Evolutionary conservation across 139 green algal species (phyloP), one percentile per base, ranked within the genome.

Genomic region (Pleodorina starrii): DNA sequence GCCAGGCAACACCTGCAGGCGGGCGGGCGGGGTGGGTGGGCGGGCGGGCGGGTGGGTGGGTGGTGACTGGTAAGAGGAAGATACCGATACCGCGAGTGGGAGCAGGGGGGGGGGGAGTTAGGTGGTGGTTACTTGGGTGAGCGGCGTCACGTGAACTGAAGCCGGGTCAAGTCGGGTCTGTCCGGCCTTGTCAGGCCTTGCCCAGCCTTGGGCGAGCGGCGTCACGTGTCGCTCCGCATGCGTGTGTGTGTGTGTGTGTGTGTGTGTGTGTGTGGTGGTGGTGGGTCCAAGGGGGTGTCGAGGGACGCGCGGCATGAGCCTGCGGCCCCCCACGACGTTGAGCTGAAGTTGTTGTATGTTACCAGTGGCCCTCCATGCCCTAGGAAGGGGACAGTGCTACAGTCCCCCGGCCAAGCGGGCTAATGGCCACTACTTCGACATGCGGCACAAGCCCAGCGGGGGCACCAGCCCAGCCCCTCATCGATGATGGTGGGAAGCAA

Each of bases 1-100:
- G 19, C 87, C 87, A 90, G 10, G 87, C 77, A 0, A 23, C 5
- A 21, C 85, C 72, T 90, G 72, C 0, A 27, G 29, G 38, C 32
- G 5, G 19, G 44, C 10, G 54, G 36, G 21, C 19, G 51, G 50
- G 77, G 16, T 57, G 7, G 69, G 27, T 4, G 11, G 17, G 69
- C 16, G 25, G 5, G 36, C 1, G 43, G 68, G 17, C 14, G 51
- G 51, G 17, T 60, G 51, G 54, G 54, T 32, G 59, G 72, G 42
- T n/a, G 17, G 7, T n/a, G 19, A 23, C 25, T 59, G 40, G 29
- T 42, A 81, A 63, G 35, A 27, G 32, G 14, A 44, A 36, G 11
- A 35, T 36, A 51, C 40, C 16, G 38, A 23, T 23, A 43, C 6
- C 19, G 73, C 2, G 25, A 81, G 71, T 12, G 36, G 5, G 40